A percentile compares a stretch with the other conserved stretches of the same genome.
Conservation (phyloP, 2,329 filamentous ascomycete genomes). For the Pyrenophora teres region DNA sequence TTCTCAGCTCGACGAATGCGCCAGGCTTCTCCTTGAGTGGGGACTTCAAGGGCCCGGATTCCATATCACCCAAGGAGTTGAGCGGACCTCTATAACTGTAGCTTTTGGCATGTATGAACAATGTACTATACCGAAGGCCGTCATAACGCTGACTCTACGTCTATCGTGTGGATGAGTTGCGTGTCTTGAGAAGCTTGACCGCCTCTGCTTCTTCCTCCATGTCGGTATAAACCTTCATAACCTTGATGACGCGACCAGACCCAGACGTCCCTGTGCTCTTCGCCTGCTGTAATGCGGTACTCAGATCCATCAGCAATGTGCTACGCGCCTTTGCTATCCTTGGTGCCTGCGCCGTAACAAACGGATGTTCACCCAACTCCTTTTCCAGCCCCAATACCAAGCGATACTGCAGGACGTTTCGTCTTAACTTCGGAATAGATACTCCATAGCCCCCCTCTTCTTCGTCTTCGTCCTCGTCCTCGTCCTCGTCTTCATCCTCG, state of each 20-base stretch:
- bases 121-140: slow-evolving; percentile 52
- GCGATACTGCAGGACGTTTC: slow-evolving; percentile 63
- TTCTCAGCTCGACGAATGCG: slow-evolving; percentile 84
- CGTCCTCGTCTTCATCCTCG: slow-evolving; percentile 43
- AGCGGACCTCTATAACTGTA: slow-evolving; percentile 39
- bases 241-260: slow-evolving; percentile 55
- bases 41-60: slow-evolving; percentile 64
- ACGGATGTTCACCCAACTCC: slow-evolving; percentile 65
- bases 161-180: slow-evolving; percentile 24
- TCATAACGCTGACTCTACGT: slow-evolving; percentile 49
- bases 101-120: slow-evolving; percentile 36
- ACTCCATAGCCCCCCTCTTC: slow-evolving; percentile 31
- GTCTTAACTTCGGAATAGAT: slow-evolving; percentile 55
- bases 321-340: slow-evolving; percentile 63
- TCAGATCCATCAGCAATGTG: slow-evolving; percentile 68
- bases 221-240: slow-evolving; percentile 65
- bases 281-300: slow-evolving; percentile 64
- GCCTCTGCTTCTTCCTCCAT: slow-evolving; percentile 65
- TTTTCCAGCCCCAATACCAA: slow-evolving; percentile 59
- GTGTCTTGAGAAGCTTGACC: slow-evolving; percentile 58
- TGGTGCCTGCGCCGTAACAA: slow-evolving; percentile 61
- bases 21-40: slow-evolving; percentile 88
- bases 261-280: slow-evolving; percentile 49
- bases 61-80: slow-evolving; percentile 48
- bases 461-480: slow-evolving; percentile 45